Base-by-base conservation (phyloP, 106 monocot species). In the Gastrodia elata region DNA sequence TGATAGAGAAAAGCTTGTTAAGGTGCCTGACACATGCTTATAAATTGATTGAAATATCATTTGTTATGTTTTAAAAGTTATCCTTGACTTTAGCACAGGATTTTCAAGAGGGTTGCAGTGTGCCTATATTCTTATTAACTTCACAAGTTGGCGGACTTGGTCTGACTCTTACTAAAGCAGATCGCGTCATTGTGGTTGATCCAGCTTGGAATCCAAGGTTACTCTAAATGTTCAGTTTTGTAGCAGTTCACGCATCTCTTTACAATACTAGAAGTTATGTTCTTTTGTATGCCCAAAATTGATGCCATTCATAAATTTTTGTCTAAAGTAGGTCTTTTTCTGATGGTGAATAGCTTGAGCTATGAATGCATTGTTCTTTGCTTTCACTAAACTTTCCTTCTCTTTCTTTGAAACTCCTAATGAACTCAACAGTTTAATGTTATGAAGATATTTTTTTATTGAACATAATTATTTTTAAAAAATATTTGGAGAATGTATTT, bases 131-230 rank as follows among this genome's bases (percentile, higher is more conserved):
- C 78, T 69, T 98, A 34, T 80, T 98, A 77, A 93, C 98, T 55
- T 92, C 98, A 68, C 88, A 91, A 77, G 98, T 98, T 82, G 98
- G 93, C 57, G 98, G 98, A 55, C 98, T 98, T 78, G 98, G 98
- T 72, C 83, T 98, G 42, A 98, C 98, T 39, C 88, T 98, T 55
- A 98, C 98, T 57, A 91, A 82, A 75, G 98, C 98, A 27, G 93
- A 93, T 74, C 91, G 98, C 73, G 98, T 98, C 56, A 91, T 98
- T 82, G 98, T 98, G 57, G 88, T 93, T 80, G 98, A 98, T 80
- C 98, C 98, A 25, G 98, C 98, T 52, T 98, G 93, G 98, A 98
- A 98, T 75, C 98, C 98, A 70, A 98, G 98, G 98, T 98, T 43
- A 74, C 8, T 70, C 74, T 6, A 25, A n/a, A n/a, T n/a, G 36